Base-by-base conservation (phyloP, 306 rosid species). In the Begonia peltatifolia region DNA sequence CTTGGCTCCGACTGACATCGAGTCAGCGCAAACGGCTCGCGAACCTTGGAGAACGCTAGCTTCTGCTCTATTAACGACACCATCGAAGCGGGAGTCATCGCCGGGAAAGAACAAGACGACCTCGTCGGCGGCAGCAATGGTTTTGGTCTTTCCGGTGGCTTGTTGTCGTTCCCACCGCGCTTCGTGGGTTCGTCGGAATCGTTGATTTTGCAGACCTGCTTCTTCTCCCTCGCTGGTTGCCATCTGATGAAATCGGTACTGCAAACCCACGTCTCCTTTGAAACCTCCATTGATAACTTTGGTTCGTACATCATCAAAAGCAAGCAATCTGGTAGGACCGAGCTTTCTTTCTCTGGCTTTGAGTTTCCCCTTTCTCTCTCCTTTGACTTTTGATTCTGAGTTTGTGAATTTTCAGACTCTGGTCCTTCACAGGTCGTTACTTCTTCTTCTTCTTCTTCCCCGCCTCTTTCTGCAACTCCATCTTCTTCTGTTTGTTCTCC, bases 221-320 rank as follows among this genome's bases (percentile, higher is more conserved):
- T 60, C 50, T 63, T 62, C 71, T 35, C 79, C 50, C 72, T 83
- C 56, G 80, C 90, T 41, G 97, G 97, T 11, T 63, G 56, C 76
- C 86, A 77, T 47, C 87, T 76, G 64, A 83, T 62, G 70, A 83
- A 90, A 69, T 90, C 97, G 14, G 84, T 79, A 59, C 77, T 78
- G 71, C 97, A 80, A 0, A 90, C 84, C 97, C 97, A 90, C 0
- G 97, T 90, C 59, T 86, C 97, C 65, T 75, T 86, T 3, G 97
- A 90, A 0, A 90, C 97, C 61, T 90, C 97, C 97, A 90, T 85
- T 1, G 97, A 90, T 14, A 85, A 61, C 69, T 90, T 90, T 0
- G 97, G 97, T 63, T 90, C 97, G 52, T 86, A 90, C 97, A 90
- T 85, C 97, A 90, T 90, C 68, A 85, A 46, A 55, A 85, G 72